Conservation (phyloP, 2,329 filamentous ascomycete genomes). For the Hypoxylon sp. region DNA sequence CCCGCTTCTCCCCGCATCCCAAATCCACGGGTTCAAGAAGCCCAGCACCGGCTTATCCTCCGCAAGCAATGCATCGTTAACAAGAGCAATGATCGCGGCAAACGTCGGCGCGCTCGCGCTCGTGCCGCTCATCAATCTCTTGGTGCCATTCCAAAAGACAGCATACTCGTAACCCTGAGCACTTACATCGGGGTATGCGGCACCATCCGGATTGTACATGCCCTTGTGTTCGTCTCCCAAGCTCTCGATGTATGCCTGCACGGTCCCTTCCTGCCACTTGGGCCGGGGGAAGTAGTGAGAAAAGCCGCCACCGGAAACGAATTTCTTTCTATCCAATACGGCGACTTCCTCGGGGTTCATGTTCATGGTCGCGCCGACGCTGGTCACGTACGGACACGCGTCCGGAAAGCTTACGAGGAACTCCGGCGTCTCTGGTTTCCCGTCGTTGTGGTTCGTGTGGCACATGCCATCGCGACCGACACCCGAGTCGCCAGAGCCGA, state of each 20-base stretch:
- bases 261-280: slow-evolving; percentile 57
- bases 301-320: slow-evolving; percentile 60
- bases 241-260: slow-evolving; percentile 56
- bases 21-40: slow-evolving; percentile 62
- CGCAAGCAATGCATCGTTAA: slow-evolving; percentile 67
- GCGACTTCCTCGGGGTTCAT: slow-evolving; percentile 7
- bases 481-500: slow-evolving; percentile 71
- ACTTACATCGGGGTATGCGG: slow-evolving; percentile 66
- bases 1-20: slow-evolving; percentile 5
- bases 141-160: slow-evolving; percentile 54
- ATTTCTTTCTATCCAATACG: neutral
- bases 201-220: slow-evolving; percentile 51
- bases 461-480: slow-evolving; percentile 61
- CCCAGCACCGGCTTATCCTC: slow-evolving; percentile 61
- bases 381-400: slow-evolving; percentile 77
- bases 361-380: slow-evolving; percentile 71
- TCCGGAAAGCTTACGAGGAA: slow-evolving; percentile 76
- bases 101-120: slow-evolving; percentile 66
- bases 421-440: slow-evolving; percentile 61
- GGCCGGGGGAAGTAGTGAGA: slow-evolving; percentile 63
- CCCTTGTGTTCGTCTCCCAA: slow-evolving; percentile 51
- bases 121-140: slow-evolving; percentile 9
- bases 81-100: slow-evolving; percentile 66
- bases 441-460: slow-evolving; percentile 69
- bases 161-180: slow-evolving; percentile 60